Evolutionary conservation across 1,139 yeast genomes (phyloP).

Genomic region (Kurtzmaniella quercitrusa): DNA sequence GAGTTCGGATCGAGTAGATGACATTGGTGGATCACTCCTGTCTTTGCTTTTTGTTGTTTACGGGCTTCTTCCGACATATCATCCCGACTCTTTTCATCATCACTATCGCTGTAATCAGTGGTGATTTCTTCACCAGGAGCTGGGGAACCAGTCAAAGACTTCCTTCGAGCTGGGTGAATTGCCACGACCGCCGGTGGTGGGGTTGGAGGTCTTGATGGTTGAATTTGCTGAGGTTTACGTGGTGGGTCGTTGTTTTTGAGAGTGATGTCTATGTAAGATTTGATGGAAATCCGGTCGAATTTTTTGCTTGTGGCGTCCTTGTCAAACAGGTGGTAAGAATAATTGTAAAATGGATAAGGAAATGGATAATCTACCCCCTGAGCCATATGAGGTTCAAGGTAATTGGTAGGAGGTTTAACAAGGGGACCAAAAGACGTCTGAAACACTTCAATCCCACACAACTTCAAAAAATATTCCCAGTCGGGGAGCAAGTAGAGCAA

Average conservation of each 20-base stretch:
- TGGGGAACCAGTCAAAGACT: neutral
- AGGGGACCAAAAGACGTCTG: constrained; percentile 39
- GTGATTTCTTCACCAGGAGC: constrained; percentile 3
- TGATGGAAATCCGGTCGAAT: constrained; percentile 22
- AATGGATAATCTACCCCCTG: constrained; percentile 44
- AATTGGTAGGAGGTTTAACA: constrained; percentile 39
- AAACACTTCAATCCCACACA: constrained; percentile 33
- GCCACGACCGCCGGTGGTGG: neutral
- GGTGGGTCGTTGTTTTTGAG: constrained; percentile 17
- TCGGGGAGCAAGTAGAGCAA: constrained; percentile 30
- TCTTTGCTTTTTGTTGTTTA: constrained; percentile 18
- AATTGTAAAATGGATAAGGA: constrained; percentile 46
- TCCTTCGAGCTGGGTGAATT: neutral
- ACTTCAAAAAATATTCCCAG: constrained; percentile 28
- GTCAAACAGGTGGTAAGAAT: constrained; percentile 37
- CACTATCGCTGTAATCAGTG: constrained; percentile 9
- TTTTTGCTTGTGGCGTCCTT: constrained; percentile 22
- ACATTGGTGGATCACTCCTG: constrained; percentile 41
- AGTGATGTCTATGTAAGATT: constrained; percentile 36
- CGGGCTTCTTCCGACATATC: constrained; percentile 9
- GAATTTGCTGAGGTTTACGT: neutral
- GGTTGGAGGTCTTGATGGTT: neutral
- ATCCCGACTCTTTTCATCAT: constrained; percentile 5
- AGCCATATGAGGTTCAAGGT: constrained; percentile 30
- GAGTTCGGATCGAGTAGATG: constrained; percentile 35